These are phyloP conservation scores for Yarrowia alimentaria DNA, from an alignment of 805 yeast genomes.

Conservation along the genomic window DNA sequence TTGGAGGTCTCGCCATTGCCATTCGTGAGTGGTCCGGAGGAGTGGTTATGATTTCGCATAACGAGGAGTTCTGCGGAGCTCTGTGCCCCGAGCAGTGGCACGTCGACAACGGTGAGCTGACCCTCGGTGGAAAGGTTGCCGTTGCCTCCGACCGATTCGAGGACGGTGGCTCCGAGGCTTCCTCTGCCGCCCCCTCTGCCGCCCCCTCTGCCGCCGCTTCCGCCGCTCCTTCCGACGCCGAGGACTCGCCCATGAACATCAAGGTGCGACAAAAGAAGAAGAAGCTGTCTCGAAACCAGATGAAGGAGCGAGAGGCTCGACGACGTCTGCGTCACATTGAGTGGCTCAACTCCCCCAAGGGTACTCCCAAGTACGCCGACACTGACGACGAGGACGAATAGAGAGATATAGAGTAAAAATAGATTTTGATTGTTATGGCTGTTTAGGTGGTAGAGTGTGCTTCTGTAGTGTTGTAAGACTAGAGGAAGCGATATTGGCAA, in stretches of 20 bases:
- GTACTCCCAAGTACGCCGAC: slow-evolving; percentile 92
- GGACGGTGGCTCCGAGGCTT: slow-evolving; percentile 45
- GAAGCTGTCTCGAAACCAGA: slow-evolving; percentile 96
- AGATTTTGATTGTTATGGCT: neutral
- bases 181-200: slow-evolving; percentile 52
- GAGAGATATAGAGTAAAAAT: slow-evolving; percentile 3
- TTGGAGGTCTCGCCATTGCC: slow-evolving; percentile 96
- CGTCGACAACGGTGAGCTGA: slow-evolving; percentile 87
- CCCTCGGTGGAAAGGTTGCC: slow-evolving; percentile 73
- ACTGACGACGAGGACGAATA: slow-evolving; percentile 83
- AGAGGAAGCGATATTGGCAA: too few relatives aligned
- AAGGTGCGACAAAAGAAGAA: slow-evolving; percentile 90
- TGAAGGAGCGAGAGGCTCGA: slow-evolving; percentile 87
- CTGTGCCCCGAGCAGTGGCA: slow-evolving; percentile 98
- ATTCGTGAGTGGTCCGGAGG: slow-evolving; percentile 98
- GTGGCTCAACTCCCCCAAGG: slow-evolving; percentile 96
- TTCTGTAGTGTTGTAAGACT: too few relatives aligned
- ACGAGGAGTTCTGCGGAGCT: slow-evolving; percentile 95
- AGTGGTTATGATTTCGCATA: slow-evolving; percentile 97
- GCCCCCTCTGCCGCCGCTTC: slow-evolving; percentile 51
- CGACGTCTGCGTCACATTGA: slow-evolving; percentile 91
- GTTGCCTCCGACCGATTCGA: slow-evolving; percentile 80
- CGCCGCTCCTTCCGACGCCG: slow-evolving; percentile 48
- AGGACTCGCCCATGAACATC: slow-evolving; percentile 89
- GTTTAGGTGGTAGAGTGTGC: too few relatives aligned